Evolutionary conservation across 148 eudicot species (phyloP).

Genomic region (Chenopodium berlandieri): DNA sequence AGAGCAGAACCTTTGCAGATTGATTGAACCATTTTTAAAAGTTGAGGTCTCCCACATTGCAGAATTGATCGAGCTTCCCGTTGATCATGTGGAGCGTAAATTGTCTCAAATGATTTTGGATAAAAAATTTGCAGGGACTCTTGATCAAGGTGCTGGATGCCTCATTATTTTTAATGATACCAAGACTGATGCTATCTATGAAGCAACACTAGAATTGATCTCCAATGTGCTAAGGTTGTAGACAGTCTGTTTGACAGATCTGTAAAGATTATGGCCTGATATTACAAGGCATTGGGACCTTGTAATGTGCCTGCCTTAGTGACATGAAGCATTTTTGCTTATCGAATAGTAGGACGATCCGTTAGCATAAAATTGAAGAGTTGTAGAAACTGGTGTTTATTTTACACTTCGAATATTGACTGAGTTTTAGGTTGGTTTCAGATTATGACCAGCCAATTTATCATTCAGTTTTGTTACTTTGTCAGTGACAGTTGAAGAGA

Average conservation of each 20-base stretch:
- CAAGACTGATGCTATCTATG: conserved; percentile 52
- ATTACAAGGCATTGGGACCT: neutral
- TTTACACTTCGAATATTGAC: neutral
- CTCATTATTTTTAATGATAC: conserved; percentile 43
- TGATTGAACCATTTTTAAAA: conserved; percentile 50
- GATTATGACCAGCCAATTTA: neutral
- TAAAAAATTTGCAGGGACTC: conserved; percentile 50
- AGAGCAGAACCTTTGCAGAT: conserved; percentile 51
- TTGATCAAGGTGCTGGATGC: conserved; percentile 54
- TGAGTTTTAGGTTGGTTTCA: neutral
- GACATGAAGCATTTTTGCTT: neutral
- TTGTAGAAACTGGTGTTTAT: conserved; percentile 2
- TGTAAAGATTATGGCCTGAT: conserved; percentile 46
- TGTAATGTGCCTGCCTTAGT: neutral
- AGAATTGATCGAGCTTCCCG: conserved; percentile 44
- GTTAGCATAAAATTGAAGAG: neutral
- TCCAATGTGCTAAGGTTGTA: conserved; percentile 44
- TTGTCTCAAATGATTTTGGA: conserved; percentile 51
- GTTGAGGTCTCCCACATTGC: conserved; percentile 50
- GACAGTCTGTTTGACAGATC: conserved; percentile 49
- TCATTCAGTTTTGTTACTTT: neutral
- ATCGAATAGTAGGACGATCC: neutral
- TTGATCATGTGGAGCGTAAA: conserved; percentile 48
- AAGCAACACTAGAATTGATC: conserved; percentile 43
- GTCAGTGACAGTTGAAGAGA: too few species aligned